Conservation (phyloP, 192 early-diverging fungal species). For the Umbelopsis isabellina region DNA sequence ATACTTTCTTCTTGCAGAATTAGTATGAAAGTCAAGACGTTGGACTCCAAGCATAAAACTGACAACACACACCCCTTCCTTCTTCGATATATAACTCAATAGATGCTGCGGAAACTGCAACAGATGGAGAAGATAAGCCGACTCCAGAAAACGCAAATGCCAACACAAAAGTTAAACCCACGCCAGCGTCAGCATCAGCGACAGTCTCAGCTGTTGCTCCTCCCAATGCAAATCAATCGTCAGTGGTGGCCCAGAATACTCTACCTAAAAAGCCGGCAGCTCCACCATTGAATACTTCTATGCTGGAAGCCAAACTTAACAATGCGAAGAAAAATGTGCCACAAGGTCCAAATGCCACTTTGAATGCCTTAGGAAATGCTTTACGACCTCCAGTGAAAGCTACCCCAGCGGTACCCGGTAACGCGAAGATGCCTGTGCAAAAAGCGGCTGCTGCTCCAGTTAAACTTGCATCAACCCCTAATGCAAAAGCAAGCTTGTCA, state of each 20-base stretch:
- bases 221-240: not conserved
- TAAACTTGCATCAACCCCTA: not conserved
- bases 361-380: not conserved
- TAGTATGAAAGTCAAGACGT: not conserved
- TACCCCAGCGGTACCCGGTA: not conserved
- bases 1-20: not conserved
- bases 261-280: not conserved
- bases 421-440: not conserved
- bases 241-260: not conserved
- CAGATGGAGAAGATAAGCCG: not conserved
- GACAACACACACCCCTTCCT: not conserved
- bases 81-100: not conserved
- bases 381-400: not conserved
- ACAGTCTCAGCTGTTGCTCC: not conserved
- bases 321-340: not conserved
- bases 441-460: not conserved
- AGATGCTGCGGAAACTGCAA: not conserved
- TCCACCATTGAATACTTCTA: not conserved
- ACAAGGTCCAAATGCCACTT: not conserved
- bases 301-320: constrained; percentile 8
- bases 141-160: not conserved
- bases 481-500: not conserved
- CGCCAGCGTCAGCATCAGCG: not conserved
- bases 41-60: constrained; percentile 3
- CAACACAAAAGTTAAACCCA: not conserved